Conservation (phyloP, 768 basidiomycete genomes). For the Suillus luteus region DNA sequence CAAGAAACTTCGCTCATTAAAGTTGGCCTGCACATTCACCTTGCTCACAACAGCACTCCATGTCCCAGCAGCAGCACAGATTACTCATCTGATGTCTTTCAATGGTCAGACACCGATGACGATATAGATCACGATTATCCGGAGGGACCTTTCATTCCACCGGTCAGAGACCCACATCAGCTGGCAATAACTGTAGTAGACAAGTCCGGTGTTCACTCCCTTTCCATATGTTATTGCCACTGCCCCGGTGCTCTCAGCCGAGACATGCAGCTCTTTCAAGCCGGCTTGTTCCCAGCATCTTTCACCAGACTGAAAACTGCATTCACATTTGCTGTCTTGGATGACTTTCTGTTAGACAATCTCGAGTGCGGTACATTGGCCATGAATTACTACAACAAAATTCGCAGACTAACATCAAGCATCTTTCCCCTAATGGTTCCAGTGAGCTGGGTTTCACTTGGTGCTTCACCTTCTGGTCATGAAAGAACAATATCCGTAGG, state of each 20-base stretch:
- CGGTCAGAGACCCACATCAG: not conserved
- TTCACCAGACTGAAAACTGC: conserved; percentile 1
- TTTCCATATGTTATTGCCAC: not conserved
- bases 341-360: not conserved
- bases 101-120: conserved; percentile 4
- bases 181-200: not conserved
- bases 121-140: not conserved
- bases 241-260: not conserved
- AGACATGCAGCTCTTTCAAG: conserved; percentile 1
- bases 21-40: conserved; percentile 2
- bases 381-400: not conserved
- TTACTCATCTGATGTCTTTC: not conserved
- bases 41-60: not conserved
- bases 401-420: not conserved
- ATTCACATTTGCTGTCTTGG: not conserved
- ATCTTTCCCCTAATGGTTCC: not conserved
- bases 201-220: not conserved
- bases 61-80: not conserved
- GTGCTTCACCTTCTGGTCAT: not conserved
- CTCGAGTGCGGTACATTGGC: not conserved
- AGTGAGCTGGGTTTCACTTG: not conserved
- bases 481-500: not conserved
- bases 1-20: not conserved
- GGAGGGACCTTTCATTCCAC: not conserved
- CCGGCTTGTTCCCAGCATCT: not conserved